These are phyloP conservation scores for Lizonia empirigonia DNA, from an alignment of 2,329 filamentous ascomycete genomes.

Conservation along the genomic window DNA sequence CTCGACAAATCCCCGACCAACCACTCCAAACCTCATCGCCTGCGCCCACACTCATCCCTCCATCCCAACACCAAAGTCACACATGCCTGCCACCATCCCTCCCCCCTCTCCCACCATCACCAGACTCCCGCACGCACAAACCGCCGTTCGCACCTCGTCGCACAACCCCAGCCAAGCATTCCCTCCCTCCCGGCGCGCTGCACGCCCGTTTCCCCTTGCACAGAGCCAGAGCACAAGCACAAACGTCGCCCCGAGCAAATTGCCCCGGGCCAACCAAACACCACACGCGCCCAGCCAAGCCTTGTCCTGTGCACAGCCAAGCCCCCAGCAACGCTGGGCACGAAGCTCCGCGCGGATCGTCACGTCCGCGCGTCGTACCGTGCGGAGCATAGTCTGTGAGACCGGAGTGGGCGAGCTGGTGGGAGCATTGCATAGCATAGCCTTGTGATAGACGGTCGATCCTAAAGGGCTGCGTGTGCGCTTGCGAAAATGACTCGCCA, in stretches of 20 bases:
- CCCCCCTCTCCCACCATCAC: neutral
- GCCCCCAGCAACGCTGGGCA: neutral
- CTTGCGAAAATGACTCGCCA: neutral
- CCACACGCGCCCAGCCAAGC: constrained; percentile 3
- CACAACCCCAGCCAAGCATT: constrained; percentile 22
- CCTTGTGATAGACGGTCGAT: neutral
- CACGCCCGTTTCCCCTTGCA: constrained; percentile 14
- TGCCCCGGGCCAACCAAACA: constrained; percentile 8
- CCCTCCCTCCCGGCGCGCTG: constrained; percentile 9
- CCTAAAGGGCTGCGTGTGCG: neutral
- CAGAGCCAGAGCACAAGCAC: neutral
- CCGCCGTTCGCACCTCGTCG: neutral
- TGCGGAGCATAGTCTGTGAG: constrained; percentile 7
- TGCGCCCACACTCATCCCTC: neutral
- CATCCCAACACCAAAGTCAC: neutral
- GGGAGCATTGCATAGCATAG: neutral
- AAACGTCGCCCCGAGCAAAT: neutral
- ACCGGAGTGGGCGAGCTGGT: neutral
- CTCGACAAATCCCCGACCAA: neutral
- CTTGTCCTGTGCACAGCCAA: constrained; percentile 8
- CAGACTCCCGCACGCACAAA: neutral
- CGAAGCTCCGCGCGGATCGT: neutral
- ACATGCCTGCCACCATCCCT: too few relatives aligned
- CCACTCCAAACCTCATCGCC: neutral
- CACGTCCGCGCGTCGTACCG: constrained; percentile 4